Evolutionary conservation across 805 yeast species (phyloP), one percentile per base, ranked within the genome.

Genomic region (Kluyveromyces starmeri): DNA sequence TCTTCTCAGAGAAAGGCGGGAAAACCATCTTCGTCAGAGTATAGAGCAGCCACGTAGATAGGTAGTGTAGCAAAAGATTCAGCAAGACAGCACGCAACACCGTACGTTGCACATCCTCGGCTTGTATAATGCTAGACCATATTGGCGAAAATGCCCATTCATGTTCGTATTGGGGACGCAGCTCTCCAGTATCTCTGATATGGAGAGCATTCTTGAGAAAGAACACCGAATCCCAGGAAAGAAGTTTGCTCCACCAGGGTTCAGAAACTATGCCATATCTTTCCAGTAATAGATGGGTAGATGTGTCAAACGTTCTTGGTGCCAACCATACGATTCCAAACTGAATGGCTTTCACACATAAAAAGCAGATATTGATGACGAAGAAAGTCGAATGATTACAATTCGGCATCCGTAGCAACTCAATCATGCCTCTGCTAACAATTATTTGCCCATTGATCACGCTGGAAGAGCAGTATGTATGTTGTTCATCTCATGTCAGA

Each of bases 141-240:
- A 74, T 50, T 8, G 82, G 82, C 18, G 94, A 76, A 53, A 84
- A 89, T 4, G 94, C 96, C 68, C 74, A 82, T 58, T 86, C 94
- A 54, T 89, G 95, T 57, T 89, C 97, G 56, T 67, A 88, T n/a
- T 60, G 53, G 2, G 66, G 59, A 11, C 59, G 54, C 0, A 69
- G 74, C 11, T 69, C 55, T 7, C 57, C 51, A 21, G 35, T 18
- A 7, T 23, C n/a, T 10, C n/a, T 23, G 14, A 23, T 23, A 12
- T 14, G 13, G 5, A 10, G 5, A 14, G 82, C 73, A 6, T 42
- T 43, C 28, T 76, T 73, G 11, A 71, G 54, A 49, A 82, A 86
- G 55, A 78, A 86, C 0, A 86, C 92, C 1, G 78, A 68, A 54
- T 89, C 98, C 97, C 97, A 89, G 3, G 77, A 68, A 17, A 83